Evolutionary conservation across 805 yeast species (phyloP), one percentile per base, ranked within the genome.

Genomic region (Yarrowia sp.): DNA sequence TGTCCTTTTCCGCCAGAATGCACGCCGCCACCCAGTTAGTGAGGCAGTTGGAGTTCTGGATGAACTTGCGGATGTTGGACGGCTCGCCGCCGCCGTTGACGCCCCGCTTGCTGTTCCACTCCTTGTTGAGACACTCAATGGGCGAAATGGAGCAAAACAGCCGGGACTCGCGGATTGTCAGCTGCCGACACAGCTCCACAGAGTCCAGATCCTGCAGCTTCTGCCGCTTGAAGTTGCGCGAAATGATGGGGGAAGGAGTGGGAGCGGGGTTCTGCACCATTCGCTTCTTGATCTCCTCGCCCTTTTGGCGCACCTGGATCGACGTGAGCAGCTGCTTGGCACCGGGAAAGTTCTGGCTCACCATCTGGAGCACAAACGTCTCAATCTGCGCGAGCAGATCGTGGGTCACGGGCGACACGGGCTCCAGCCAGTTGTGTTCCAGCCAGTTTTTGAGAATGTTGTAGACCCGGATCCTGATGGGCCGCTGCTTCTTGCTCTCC

Each of bases 21-120:
- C 86, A 85, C 70, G 86, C 88, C 0, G 95, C 87, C 10, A 91
- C 91, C 79, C 88, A 92, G 75, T 89, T 90, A 0, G 98, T 92
- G 68, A 93, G 78, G 68, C 86, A 86, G 74, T 94, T 94, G 19
- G 97, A 92, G 68, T 74, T 71, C 39, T 69, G 72, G 44, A 76
- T 75, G 58, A 75, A 74, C 43, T 70, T 72, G 9, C 72, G 70
- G 40, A 76, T 71, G 56, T 67, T 56, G 17, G 64, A 46, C 7
- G 58, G 58, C 17, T 68, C 61, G 30, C 63, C 66, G 1, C 39
- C 68, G 13, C 49, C 66, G 17, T n/a, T 24, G 30, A 24, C 30
- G 15, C 68, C 69, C 9, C 64, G 60, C 73, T 84, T 85, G 69
- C 84, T 84, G 30, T 89, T 88, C 90, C 96, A 91, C 0, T 88